Conservation (phyloP, 2,329 filamentous ascomycete species). For the Aspergillus eucalypticola region DNA sequence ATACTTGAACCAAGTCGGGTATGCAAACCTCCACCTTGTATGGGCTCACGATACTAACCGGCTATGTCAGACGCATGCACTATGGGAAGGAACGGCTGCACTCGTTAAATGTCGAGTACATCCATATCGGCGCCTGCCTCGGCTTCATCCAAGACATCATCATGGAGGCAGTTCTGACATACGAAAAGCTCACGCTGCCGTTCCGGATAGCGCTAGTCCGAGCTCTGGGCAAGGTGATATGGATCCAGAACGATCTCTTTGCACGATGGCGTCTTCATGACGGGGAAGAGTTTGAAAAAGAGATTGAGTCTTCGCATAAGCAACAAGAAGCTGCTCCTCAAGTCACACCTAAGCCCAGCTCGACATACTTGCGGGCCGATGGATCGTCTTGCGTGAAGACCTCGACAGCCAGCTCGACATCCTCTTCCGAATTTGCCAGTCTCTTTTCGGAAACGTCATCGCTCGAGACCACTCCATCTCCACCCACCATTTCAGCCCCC, state of each 20-base stretch:
- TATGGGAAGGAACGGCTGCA: constrained; percentile 71
- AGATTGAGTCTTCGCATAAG: constrained; percentile 24
- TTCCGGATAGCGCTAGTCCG: constrained; percentile 73
- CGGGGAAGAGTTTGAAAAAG: constrained; percentile 60
- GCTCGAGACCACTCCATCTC: background rate
- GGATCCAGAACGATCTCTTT: constrained; percentile 86
- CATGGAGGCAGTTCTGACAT: constrained; percentile 71
- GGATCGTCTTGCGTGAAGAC: background rate
- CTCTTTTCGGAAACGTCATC: constrained; percentile 3
- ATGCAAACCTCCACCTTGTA: constrained; percentile 31
- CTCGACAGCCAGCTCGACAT: background rate
- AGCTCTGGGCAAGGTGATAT: constrained; percentile 77
- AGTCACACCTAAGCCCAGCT: background rate
- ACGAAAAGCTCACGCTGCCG: constrained; percentile 65
- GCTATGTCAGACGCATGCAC: constrained; percentile 66
- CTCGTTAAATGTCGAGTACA: constrained; percentile 75
- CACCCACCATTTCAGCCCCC: constrained; percentile 21
- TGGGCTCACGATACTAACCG: background rate
- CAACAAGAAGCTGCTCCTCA: background rate
- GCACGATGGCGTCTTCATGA: constrained; percentile 76
- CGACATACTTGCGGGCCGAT: background rate
- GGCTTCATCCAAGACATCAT: constrained; percentile 77
- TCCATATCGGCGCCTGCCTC: constrained; percentile 72
- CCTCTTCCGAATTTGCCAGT: background rate
- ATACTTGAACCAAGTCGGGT: constrained; percentile 81